phyloP scores from a whole-genome alignment of 805 yeast genomes.

The Candida methanosorbosa region DNA sequence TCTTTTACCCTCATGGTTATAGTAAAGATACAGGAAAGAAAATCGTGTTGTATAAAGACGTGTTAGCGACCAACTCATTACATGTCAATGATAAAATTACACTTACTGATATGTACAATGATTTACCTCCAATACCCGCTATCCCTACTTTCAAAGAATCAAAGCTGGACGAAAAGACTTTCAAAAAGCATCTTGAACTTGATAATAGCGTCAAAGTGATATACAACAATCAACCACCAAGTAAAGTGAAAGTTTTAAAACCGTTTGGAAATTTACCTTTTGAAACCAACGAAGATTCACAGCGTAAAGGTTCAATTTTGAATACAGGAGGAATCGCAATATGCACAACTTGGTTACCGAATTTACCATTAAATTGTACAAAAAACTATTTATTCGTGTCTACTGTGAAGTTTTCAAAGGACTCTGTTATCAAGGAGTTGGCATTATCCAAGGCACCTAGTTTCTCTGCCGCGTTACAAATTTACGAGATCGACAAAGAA shows the following conservation, averaged over 20 bases:
- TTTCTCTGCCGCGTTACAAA: constrained; percentile 13
- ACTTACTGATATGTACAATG: not conserved
- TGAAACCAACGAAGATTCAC: too few relatives aligned
- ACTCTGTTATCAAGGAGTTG: constrained; percentile 10
- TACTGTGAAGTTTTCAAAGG: constrained; percentile 1
- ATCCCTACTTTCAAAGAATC: constrained; percentile 1
- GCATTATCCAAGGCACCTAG: constrained; percentile 5
- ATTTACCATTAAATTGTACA: constrained; percentile 8
- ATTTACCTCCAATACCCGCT: constrained; percentile 2
- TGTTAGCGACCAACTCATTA: constrained; percentile 8
- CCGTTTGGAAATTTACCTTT: too few relatives aligned
- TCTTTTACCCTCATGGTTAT: constrained; percentile 3
- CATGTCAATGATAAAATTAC: constrained; percentile 10
- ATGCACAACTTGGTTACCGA: constrained; percentile 15
- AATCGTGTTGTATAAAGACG: constrained; percentile 4
- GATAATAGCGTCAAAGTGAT: constrained; percentile 5
- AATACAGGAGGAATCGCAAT: constrained; percentile 25
- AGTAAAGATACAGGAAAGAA: not conserved
- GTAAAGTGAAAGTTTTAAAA: too few relatives aligned
- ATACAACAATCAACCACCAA: too few relatives aligned
- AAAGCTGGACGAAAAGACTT: constrained; percentile 1
- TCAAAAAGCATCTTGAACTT: constrained; percentile 4
- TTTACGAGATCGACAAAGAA: constrained; percentile 11
- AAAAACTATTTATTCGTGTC: constrained; percentile 19
- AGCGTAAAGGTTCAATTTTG: constrained; percentile 16